phyloP scores from a whole-genome alignment of 441 rosid species.

The Lagerstroemia fauriei region DNA sequence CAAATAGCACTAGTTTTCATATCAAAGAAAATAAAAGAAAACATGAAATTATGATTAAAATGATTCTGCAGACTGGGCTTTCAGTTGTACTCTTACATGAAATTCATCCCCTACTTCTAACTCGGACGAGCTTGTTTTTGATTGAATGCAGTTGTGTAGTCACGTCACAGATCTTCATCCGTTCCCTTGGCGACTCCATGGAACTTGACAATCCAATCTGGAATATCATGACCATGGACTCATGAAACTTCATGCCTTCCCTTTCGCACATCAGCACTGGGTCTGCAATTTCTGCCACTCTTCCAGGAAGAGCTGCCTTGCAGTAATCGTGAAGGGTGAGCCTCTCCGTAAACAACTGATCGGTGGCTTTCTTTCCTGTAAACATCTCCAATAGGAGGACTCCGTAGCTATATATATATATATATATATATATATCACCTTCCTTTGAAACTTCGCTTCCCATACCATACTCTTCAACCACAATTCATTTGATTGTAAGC shows the following conservation, averaged over 20 bases:
- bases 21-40: no score
- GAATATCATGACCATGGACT: neutral
- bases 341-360: slow-evolving; percentile 1
- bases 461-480: neutral
- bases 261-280: neutral
- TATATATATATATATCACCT: slow-evolving; percentile 15
- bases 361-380: neutral
- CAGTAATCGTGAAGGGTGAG: slow-evolving; percentile 17
- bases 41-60: neutral
- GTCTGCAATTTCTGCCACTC: slow-evolving; percentile 6
- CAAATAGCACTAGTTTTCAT: no score
- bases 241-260: neutral
- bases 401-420: slow-evolving; percentile 5
- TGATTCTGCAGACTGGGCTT: neutral
- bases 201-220: slow-evolving; percentile 17
- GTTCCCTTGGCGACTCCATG: neutral
- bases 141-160: neutral
- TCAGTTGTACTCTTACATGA: neutral
- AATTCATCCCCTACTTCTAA: neutral
- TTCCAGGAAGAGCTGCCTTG: neutral
- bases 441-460: neutral
- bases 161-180: neutral
- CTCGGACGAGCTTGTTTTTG: neutral
- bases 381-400: slow-evolving; percentile 23
- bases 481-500: neutral